phyloP scores from a whole-genome alignment of 768 basidiomycete species.

The Crassisporium funariophilum region DNA sequence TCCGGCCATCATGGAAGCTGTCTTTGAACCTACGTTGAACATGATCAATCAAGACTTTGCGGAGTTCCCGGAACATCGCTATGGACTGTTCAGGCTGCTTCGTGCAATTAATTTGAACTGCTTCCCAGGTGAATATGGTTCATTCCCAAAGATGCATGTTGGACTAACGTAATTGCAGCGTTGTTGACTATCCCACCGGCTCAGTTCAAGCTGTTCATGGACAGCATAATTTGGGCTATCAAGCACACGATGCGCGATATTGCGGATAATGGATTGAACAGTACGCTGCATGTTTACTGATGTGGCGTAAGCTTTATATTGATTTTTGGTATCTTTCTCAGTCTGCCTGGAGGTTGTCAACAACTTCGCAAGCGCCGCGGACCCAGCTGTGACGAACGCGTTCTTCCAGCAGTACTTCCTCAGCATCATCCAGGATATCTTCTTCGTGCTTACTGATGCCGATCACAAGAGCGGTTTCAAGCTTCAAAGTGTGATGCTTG shows the following conservation, averaged over 20 bases:
- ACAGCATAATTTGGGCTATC: constrained; percentile 99
- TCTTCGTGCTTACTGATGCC: constrained; percentile 96
- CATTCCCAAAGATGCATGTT: constrained; percentile 5
- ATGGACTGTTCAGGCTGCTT: constrained; percentile 95
- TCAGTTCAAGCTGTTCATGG: constrained; percentile 98
- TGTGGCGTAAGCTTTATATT: constrained; percentile 1
- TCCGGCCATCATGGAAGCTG: constrained; percentile 91
- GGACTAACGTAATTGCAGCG: constrained; percentile 44
- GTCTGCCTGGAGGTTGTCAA: constrained; percentile 94
- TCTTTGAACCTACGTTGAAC: constrained; percentile 93
- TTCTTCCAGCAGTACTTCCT: constrained; percentile 98
- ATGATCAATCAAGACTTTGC: constrained; percentile 99
- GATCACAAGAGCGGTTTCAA: constrained; percentile 99
- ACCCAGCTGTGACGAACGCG: constrained; percentile 76
- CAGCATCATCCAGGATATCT: constrained; percentile 90
- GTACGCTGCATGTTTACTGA: constrained; percentile 55
- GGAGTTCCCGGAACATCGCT: constrained; percentile 98
- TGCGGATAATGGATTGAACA: constrained; percentile 83
- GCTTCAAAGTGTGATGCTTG: constrained; percentile 89
- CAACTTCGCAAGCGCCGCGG: constrained; percentile 82
- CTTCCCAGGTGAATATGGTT: constrained; percentile 77
- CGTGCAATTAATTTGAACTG: constrained; percentile 90
- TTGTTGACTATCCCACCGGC: constrained; percentile 83
- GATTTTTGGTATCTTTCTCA: constrained; percentile 29
- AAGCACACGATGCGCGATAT: constrained; percentile 99